A percentile compares a stretch with the other conserved stretches of the same genome.
These are phyloP conservation scores for Biancaea sappan DNA, from an alignment of 306 rosid genomes.

Conservation along the genomic window DNA sequence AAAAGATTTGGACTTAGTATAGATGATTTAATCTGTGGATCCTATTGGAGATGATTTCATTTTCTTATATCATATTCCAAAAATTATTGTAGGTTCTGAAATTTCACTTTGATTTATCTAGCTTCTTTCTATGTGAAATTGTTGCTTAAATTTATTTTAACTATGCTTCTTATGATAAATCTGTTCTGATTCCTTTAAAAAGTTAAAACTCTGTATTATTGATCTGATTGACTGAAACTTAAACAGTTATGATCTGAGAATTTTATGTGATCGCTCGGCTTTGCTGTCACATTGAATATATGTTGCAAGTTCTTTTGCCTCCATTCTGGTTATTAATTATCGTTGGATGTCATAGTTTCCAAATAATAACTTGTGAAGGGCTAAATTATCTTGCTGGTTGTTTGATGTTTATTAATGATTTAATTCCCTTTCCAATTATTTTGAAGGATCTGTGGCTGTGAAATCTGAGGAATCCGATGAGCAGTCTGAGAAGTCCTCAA, in stretches of 20 bases:
- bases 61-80: slow-evolving; percentile 5
- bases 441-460: slow-evolving; percentile 53
- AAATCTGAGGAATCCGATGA: slow-evolving; percentile 57
- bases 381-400: not conserved
- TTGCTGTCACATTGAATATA: not conserved
- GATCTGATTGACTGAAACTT: not conserved
- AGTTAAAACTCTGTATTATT: not conserved
- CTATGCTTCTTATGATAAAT: not conserved
- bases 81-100: not conserved
- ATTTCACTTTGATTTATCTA: not conserved
- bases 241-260: slow-evolving; percentile 5
- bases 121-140: not conserved
- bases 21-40: slow-evolving; percentile 33
- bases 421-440: slow-evolving; percentile 10
- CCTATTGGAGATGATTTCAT: slow-evolving; percentile 29
- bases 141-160: slow-evolving; percentile 6
- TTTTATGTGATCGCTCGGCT: too few relatives aligned
- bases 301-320: slow-evolving; percentile 11
- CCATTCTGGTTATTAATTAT: slow-evolving; percentile 2
- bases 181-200: not conserved
- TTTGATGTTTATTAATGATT: not conserved
- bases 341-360: not conserved
- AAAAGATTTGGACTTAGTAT: not conserved
- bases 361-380: not conserved
- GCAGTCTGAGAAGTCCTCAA: slow-evolving; percentile 65